Conservation (phyloP, 1,284 basidiomycete genomes). For the Macrocystidia cucumis region DNA sequence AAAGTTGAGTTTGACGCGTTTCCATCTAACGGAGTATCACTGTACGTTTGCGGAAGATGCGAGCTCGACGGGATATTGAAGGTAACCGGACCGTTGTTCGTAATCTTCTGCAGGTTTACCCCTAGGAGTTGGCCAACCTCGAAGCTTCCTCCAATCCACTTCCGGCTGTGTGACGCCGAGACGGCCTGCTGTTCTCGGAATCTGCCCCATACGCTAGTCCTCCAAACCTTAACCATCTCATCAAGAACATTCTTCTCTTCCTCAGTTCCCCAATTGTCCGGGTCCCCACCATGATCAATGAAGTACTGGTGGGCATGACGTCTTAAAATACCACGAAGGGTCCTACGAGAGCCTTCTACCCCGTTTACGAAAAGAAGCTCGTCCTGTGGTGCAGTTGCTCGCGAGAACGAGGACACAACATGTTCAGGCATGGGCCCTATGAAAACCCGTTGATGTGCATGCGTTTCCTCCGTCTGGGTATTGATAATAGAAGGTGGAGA, state of each 20-base stretch:
- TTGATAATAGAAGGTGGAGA: too few relatives aligned
- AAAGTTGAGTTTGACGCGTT: too few relatives aligned
- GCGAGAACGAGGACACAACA: conserved; percentile 32
- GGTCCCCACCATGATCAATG: conserved; percentile 49
- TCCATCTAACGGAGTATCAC: too few relatives aligned
- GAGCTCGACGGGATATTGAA: too few relatives aligned
- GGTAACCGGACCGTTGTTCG: conserved; percentile 6
- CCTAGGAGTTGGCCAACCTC: conserved; percentile 65
- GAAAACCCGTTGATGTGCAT: conserved; percentile 37
- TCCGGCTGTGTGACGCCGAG: conserved; percentile 16
- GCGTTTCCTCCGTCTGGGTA: too few relatives aligned
- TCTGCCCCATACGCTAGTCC: conserved; percentile 58
- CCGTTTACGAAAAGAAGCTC: too few relatives aligned
- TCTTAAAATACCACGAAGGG: too few relatives aligned
- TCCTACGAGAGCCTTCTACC: too few relatives aligned
- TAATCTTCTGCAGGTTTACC: conserved; percentile 35
- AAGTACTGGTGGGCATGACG: conserved; percentile 59
- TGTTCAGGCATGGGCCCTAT: conserved; percentile 62
- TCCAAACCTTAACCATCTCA: conserved; percentile 57
- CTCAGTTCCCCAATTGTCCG: conserved; percentile 58
- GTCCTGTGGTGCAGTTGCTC: too few relatives aligned
- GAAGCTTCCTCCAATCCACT: conserved; percentile 70
- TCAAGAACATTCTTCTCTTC: conserved; percentile 41
- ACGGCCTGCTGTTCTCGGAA: too few relatives aligned
- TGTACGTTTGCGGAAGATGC: too few relatives aligned